A percentile compares a stretch with the other conserved stretches of the same genome.
Evolutionary conservation across 164 flowering plant genomes (phyloP).

Genomic region (Cinnamomum micranthum): DNA sequence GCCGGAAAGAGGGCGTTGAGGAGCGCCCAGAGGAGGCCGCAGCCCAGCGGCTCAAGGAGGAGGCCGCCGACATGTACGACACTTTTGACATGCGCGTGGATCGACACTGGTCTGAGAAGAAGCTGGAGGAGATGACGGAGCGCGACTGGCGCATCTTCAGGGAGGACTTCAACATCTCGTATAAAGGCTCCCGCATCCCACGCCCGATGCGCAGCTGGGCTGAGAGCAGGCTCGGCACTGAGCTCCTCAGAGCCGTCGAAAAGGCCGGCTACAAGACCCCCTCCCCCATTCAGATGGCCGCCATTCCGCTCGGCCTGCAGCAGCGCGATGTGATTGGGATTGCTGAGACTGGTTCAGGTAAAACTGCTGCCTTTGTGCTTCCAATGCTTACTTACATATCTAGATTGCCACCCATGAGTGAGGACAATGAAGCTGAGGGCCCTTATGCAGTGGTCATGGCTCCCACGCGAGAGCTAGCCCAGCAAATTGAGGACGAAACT

Average conservation of each 20-base stretch:
- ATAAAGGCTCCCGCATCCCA: constrained; percentile 83
- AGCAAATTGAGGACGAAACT: constrained; percentile 91
- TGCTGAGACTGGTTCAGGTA: constrained; percentile 95
- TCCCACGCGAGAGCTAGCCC: constrained; percentile 89
- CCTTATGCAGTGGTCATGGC: constrained; percentile 95
- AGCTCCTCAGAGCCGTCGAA: constrained; percentile 73
- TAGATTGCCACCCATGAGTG: constrained; percentile 69
- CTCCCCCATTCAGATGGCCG: constrained; percentile 91
- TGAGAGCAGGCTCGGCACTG: constrained; percentile 57
- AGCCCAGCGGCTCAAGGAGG: constrained; percentile 57
- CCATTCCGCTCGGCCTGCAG: constrained; percentile 81
- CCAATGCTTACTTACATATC: constrained; percentile 85
- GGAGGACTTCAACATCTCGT: constrained; percentile 82
- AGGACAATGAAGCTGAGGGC: constrained; percentile 86
- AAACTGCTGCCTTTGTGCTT: constrained; percentile 90
- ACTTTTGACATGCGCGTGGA: constrained; percentile 78
- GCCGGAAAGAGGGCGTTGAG: constrained; percentile 71
- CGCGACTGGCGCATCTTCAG: constrained; percentile 90
- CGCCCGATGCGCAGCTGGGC: constrained; percentile 81
- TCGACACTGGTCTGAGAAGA: constrained; percentile 83
- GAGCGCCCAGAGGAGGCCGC: constrained; percentile 78
- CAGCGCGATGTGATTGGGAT: constrained; percentile 90
- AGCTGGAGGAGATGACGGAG: constrained; percentile 85
- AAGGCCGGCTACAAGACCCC: constrained; percentile 80
- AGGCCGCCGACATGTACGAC: constrained; percentile 67